Percentiles rank a stretch among this genome's conserved stretches.
phyloP scores from a whole-genome alignment of 106 monocot genomes.

The Chionographis japonica region DNA sequence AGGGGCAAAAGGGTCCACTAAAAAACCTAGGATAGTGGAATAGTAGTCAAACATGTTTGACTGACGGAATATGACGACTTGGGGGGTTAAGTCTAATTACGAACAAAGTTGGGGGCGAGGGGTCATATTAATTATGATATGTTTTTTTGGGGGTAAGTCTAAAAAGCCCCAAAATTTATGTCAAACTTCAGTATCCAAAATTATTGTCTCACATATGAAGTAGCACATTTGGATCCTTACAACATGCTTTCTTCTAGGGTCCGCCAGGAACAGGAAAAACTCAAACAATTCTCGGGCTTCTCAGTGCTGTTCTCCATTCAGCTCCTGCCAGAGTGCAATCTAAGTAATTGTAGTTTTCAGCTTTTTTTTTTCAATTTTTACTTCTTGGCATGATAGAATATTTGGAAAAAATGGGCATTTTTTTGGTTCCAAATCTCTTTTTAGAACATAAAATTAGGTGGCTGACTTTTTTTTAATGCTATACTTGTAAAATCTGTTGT shows the following conservation, averaged over 20 bases:
- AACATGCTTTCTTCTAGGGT: slow-evolving; percentile 46
- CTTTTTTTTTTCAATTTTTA: background rate
- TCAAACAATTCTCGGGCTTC: slow-evolving; percentile 96
- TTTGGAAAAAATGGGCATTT: background rate
- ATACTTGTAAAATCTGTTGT: slow-evolving; percentile 1
- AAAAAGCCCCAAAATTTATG: too few relatives aligned
- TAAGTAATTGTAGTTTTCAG: slow-evolving; percentile 33
- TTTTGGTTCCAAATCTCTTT: background rate
- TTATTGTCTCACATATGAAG: too few relatives aligned
- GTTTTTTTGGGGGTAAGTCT: too few relatives aligned
- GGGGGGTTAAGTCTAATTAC: too few relatives aligned
- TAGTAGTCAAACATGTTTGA: too few relatives aligned
- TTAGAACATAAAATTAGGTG: background rate
- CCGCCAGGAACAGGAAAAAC: slow-evolving; percentile 99
- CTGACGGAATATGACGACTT: too few relatives aligned
- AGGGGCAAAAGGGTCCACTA: too few relatives aligned
- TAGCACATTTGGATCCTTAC: slow-evolving; percentile 4
- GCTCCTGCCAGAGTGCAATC: slow-evolving; percentile 71
- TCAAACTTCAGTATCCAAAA: too few relatives aligned
- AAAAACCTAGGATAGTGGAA: too few relatives aligned
- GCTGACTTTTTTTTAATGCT: background rate
- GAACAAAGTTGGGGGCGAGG: too few relatives aligned
- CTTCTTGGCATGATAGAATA: background rate
- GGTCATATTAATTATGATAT: too few relatives aligned
- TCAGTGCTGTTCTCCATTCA: slow-evolving; percentile 93